Evolutionary conservation across 1,284 basidiomycete genomes (phyloP), one percentile per base, ranked within the genome.

Genomic region (Hemileia vastatrix): DNA sequence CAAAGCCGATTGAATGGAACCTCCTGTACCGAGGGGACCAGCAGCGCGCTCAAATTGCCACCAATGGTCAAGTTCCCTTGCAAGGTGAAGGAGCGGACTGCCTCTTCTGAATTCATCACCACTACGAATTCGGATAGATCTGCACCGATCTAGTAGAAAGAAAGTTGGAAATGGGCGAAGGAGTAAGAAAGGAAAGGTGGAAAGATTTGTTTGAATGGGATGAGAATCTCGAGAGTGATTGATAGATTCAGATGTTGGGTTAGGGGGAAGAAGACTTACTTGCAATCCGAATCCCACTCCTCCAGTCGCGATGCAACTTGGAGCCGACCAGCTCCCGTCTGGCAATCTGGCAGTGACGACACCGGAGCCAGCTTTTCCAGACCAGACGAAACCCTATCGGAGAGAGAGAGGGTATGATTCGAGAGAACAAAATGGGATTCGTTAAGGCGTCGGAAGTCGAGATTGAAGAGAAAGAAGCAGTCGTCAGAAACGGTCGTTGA

Each of bases 41-140:
- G 90, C 90, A 0, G 87, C 81, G 65, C 72, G n/a, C 66, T 66
- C 11, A 78, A 70, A 58, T 71, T 67, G 64, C 81, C 81, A 2
- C 94, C 94, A 59, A 98, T 87, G 3, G 93, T 96, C 21, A 98
- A 83, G 75, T 97, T 97, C 3, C 95, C 94, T 18, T 91, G 91
- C 65, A 91, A 81, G 0, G 90, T 90, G 79, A 98, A 97, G 3
- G 94, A 91, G 54, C 85, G 83, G 51, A 98, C 91, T 27, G 94
- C 93, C 66, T 96, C 93, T 68, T 95, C 89, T 67, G 86, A 89
- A 80, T 97, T 97, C 76, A 98, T 86, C 31, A 98, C 91, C 74
- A 97, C 85, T 27, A 83, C 81, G 48, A 83, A 82, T 64, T 82
- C 81, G 24, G 80, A 80, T 19, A 81, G 66, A 60, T 81, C 80